These are phyloP conservation scores for Lodderomyces jiufengensis DNA, from an alignment of 1,139 yeast genomes.

Conservation along the genomic window DNA sequence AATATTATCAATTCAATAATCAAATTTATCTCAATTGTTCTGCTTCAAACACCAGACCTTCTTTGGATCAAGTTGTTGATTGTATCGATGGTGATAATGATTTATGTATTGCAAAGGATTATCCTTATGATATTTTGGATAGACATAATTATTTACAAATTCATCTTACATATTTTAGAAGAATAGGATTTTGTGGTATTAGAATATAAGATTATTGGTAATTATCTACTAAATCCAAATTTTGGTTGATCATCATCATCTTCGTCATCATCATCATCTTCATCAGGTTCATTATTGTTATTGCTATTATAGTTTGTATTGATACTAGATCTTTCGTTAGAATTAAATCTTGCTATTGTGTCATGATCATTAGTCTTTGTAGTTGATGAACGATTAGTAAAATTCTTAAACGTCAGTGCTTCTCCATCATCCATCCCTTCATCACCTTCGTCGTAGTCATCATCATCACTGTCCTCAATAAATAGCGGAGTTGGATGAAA, in stretches of 20 bases:
- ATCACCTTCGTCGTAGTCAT: slow-evolving; percentile 12
- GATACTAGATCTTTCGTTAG: no score
- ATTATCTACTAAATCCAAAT: slow-evolving; percentile 28
- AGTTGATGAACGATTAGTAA: not conserved
- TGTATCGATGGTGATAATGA: slow-evolving; percentile 31
- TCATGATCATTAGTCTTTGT: no score
- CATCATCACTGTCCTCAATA: slow-evolving; percentile 23
- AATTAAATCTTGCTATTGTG: no score
- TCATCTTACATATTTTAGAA: slow-evolving; percentile 48
- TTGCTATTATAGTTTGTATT: not conserved
- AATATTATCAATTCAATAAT: slow-evolving; percentile 39
- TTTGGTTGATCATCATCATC: slow-evolving; percentile 36
- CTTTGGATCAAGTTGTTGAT: slow-evolving; percentile 28
- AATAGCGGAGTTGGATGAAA: slow-evolving; percentile 16
- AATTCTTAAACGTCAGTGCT: not conserved
- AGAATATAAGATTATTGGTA: not conserved
- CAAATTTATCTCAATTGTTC: slow-evolving; percentile 47
- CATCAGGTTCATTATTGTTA: slow-evolving; percentile 12
- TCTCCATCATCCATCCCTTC: not conserved
- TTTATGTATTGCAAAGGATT: slow-evolving; percentile 36
- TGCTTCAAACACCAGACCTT: slow-evolving; percentile 23
- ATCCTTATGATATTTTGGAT: slow-evolving; percentile 15
- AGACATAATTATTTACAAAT: slow-evolving; percentile 30
- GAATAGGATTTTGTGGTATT: slow-evolving; percentile 46
- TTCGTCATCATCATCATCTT: slow-evolving; percentile 29